phyloP scores from a whole-genome alignment of 2,329 filamentous ascomycete species.

The Trichoderma endophyticum region DNA sequence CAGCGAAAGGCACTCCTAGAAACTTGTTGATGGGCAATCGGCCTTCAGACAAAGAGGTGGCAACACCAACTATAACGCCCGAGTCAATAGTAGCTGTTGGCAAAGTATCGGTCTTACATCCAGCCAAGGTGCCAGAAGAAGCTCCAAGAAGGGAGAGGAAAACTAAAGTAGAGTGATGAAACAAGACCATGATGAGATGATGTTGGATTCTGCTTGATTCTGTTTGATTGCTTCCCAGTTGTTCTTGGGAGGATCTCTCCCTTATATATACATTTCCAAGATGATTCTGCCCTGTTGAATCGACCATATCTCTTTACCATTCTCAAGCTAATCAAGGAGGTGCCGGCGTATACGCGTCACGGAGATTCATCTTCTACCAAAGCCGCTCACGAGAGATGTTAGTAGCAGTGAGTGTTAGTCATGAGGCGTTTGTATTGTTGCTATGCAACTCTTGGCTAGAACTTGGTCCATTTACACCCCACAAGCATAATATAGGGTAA shows the following conservation, averaged over 20 bases:
- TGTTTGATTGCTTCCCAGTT: neutral
- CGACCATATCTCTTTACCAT: neutral
- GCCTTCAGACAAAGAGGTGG: neutral
- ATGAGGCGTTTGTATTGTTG: neutral
- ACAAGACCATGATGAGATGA: neutral
- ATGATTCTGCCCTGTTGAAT: neutral
- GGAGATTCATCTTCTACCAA: neutral
- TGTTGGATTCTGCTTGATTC: neutral
- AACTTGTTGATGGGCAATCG: neutral
- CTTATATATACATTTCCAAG: neutral
- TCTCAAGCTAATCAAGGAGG: fast-evolving
- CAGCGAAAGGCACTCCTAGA: neutral
- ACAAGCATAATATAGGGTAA: no score
- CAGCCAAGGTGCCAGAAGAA: neutral
- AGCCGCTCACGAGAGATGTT: neutral
- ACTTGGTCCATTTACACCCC: no score
- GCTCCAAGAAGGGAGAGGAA: neutral
- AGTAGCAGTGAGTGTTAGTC: neutral
- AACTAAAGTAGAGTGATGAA: neutral
- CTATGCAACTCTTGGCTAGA: no score
- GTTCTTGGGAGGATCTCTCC: neutral
- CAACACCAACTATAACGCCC: neutral
- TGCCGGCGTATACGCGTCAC: neutral
- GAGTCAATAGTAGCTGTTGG: neutral
- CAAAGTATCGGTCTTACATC: neutral